Percentiles rank a stretch among this genome's conserved stretches.
These are phyloP conservation scores for Colletotrichum tropicicola DNA, from an alignment of 2,329 filamentous ascomycete species.

Conservation along the genomic window DNA sequence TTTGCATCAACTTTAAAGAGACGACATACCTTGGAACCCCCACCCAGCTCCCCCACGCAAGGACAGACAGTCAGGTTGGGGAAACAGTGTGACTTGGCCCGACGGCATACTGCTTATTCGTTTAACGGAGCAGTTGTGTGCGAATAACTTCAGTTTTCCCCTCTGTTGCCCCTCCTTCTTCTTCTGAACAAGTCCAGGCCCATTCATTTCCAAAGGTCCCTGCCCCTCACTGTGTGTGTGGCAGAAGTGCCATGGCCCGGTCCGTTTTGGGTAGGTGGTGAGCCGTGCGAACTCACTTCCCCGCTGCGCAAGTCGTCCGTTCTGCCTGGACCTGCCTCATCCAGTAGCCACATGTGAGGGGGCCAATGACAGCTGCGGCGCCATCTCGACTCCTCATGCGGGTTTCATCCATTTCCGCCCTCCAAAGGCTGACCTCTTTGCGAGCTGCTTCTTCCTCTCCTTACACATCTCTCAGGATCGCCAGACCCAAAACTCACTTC, in stretches of 20 bases:
- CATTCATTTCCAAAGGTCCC: conserved; percentile 16
- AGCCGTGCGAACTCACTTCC: neutral
- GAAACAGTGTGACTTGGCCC: neutral
- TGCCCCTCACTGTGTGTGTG: conserved; percentile 27
- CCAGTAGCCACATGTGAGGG: conserved; percentile 13
- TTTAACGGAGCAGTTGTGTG: neutral
- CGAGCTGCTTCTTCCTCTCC: conserved; percentile 17
- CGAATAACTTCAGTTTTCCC: neutral
- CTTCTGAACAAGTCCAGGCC: conserved; percentile 13
- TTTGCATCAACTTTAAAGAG: neutral
- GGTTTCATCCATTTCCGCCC: conserved; percentile 44
- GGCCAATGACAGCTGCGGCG: conserved; percentile 24
- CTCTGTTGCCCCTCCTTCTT: conserved; percentile 12
- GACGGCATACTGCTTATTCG: neutral
- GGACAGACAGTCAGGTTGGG: neutral
- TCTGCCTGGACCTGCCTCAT: conserved; percentile 27
- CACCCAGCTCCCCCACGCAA: neutral
- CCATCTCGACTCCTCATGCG: conserved; percentile 31
- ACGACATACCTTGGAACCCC: neutral
- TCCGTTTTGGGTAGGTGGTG: conserved; percentile 4
- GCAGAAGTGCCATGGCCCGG: conserved; percentile 5
- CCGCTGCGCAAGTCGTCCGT: conserved; percentile 22
- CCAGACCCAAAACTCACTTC: conserved; percentile 5
- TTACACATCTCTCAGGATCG: conserved; percentile 12
- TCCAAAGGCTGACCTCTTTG: conserved; percentile 44